phyloP scores from a whole-genome alignment of 2,329 filamentous ascomycete genomes.

The Fusarium sarcochroum region DNA sequence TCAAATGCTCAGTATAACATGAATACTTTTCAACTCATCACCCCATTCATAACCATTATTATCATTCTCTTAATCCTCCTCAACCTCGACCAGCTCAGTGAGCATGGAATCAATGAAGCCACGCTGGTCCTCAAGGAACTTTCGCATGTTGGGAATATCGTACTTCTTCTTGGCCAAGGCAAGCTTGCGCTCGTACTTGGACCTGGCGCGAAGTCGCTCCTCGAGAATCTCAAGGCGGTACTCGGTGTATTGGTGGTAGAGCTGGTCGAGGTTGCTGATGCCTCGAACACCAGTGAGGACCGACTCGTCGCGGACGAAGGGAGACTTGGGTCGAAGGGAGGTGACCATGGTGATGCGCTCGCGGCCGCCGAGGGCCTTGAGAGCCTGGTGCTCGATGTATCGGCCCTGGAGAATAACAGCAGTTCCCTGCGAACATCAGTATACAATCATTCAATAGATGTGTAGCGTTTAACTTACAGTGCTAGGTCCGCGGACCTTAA shows the following conservation, averaged over 20 bases:
- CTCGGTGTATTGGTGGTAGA: conserved; percentile 73
- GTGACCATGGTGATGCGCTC: conserved; percentile 77
- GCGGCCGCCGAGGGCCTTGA: conserved; percentile 68
- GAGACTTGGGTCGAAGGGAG: conserved; percentile 70
- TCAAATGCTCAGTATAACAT: not conserved
- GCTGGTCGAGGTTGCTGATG: conserved; percentile 68
- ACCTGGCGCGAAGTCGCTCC: conserved; percentile 58
- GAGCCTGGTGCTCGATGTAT: conserved; percentile 75
- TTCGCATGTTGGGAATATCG: conserved; percentile 3
- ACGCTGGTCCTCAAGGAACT: conserved; percentile 6
- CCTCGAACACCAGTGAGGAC: conserved; percentile 70
- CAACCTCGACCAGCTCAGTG: conserved; percentile 3
- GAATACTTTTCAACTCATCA: not conserved
- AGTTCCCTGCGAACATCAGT: conserved; percentile 58
- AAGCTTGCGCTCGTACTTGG: conserved; percentile 5
- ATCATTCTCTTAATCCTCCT: conserved; percentile 8
- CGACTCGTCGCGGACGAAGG: conserved; percentile 70
- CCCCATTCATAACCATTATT: not conserved
- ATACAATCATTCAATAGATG: too few relatives aligned
- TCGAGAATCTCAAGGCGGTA: conserved; percentile 75
- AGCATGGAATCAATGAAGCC: conserved; percentile 14
- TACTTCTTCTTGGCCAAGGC: conserved; percentile 16
- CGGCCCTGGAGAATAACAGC: conserved; percentile 75
- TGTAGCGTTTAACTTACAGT: conserved; percentile 31
- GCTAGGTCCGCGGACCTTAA: conserved; percentile 69